A percentile compares a stretch with the other conserved stretches of the same genome.
Conservation (phyloP, 2,329 filamentous ascomycete genomes). For the Scedosporium dehoogii region DNA sequence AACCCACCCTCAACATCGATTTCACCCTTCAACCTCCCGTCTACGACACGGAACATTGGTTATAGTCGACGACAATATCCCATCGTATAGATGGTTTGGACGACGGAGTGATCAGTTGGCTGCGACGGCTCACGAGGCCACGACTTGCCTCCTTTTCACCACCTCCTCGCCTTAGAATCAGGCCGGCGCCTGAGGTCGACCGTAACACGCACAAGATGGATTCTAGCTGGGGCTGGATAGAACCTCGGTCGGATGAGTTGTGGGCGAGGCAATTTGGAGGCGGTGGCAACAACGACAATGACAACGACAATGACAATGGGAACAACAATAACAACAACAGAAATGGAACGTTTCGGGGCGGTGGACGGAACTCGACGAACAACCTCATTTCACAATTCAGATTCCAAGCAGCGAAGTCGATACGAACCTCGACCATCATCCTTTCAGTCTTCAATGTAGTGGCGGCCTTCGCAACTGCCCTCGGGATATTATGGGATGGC, state of each 20-base stretch:
- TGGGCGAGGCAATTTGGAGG: conserved; percentile 8
- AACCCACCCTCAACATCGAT: background rate
- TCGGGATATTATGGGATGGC: conserved; percentile 47
- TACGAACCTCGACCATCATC: conserved; percentile 52
- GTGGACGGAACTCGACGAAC: conserved; percentile 30
- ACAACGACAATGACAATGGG: conserved; percentile 17
- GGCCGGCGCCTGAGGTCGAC: background rate
- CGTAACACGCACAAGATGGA: conserved; percentile 7
- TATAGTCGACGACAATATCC: conserved; percentile 9
- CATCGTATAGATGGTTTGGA: conserved; percentile 28
- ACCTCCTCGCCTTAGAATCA: background rate
- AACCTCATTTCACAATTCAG: conserved; percentile 39
- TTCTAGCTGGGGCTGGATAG: conserved; percentile 13
- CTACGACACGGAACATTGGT: background rate
- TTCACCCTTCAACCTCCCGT: background rate
- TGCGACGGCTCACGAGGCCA: conserved; percentile 18
- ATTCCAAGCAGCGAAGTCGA: conserved; percentile 44
- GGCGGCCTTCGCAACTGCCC: conserved; percentile 44
- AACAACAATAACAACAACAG: conserved; percentile 12
- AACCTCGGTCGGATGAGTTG: conserved; percentile 11
- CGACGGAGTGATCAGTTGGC: conserved; percentile 21
- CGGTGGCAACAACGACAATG: conserved; percentile 12
- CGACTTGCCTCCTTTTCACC: background rate
- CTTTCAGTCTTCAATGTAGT: conserved; percentile 51
- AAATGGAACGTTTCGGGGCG: conserved; percentile 11